These are phyloP conservation scores for Dryas integrifolia DNA, from an alignment of 331 rosid species.

Conservation along the genomic window DNA sequence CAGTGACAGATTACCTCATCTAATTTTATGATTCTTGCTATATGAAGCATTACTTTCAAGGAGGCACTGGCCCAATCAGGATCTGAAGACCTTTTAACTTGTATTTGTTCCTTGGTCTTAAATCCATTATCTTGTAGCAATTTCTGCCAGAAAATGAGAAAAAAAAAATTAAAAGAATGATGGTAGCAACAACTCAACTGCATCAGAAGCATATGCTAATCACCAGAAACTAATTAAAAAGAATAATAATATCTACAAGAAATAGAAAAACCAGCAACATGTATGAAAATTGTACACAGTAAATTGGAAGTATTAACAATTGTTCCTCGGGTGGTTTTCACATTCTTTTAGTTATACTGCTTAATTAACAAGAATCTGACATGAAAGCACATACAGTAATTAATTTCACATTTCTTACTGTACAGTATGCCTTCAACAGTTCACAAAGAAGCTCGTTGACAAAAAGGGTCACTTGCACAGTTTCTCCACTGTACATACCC, in stretches of 20 bases:
- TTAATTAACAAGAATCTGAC: conserved; percentile 14
- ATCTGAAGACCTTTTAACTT: conserved; percentile 34
- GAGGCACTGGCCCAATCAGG: conserved; percentile 37
- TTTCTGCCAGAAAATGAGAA: conserved; percentile 40
- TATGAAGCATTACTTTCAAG: conserved; percentile 51
- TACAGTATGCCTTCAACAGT: not conserved
- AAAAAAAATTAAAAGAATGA: conserved; percentile 19
- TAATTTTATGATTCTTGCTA: conserved; percentile 63
- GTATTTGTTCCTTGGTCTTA: conserved; percentile 47
- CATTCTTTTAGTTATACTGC: conserved; percentile 12
- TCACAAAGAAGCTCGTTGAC: not conserved
- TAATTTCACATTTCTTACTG: not conserved
- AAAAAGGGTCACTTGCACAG: not conserved
- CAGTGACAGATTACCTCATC: conserved; percentile 61
- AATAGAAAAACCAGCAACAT: not conserved
- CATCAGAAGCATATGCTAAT: not conserved
- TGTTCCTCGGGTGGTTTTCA: not conserved
- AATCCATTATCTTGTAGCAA: conserved; percentile 60
- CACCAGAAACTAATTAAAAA: not conserved
- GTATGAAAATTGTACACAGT: not conserved
- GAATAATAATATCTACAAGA: not conserved
- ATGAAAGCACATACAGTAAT: not conserved
- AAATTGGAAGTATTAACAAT: not conserved
- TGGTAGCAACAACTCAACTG: conserved; percentile 12
- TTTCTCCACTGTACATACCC: not conserved